Base-by-base conservation (phyloP, 306 rosid species). In the Vicia sativa region DNA sequence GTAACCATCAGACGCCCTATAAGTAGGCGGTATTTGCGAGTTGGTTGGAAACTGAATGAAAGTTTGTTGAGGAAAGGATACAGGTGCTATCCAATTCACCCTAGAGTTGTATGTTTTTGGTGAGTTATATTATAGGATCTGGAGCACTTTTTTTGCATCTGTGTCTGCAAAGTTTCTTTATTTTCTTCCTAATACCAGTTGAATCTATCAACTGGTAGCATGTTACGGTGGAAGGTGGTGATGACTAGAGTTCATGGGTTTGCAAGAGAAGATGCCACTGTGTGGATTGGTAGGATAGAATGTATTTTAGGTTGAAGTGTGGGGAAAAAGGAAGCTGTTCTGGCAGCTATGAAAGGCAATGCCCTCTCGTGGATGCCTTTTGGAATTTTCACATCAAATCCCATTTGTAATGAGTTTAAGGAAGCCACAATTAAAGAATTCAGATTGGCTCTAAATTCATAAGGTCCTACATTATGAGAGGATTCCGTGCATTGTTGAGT, bases 381-480 rank as follows among this genome's bases (percentile, higher is more conserved):
- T 14, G 35, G 13, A 54, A 29, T 34, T 57, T 14, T 11, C 41
- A 7, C 11, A 29, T 15, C 38, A 29, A 13, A 4, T 57, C 23
- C 42, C 62, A 57, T 34, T 55, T 29, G 41, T 15, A 57, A 57
- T 3, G 42, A n/a, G 12, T 29, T 57, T 57, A 29, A 50, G 19
- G 62, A 29, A 29, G 62, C 11, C 13, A 23, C 3, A 19, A 28
- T 57, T 57, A n/a, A 7, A 28, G 21, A 57, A 25, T 54, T 25
- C 35, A 25, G 42, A 26, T 31, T 29, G 61, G 62, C 34, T 57
- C 64, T 58, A 31, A 31, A 31, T 9, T 37, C 42, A 57, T 8
- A 14, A 58, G 64, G 64, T 58, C 31, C 64, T 58, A 31, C 13
- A 42, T 58, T 31, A n/a, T n/a, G 35, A 58, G 64, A 58, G 43